Evolutionary conservation across 2,329 filamentous ascomycete species (phyloP).

Genomic region (Fusarium sp.): DNA sequence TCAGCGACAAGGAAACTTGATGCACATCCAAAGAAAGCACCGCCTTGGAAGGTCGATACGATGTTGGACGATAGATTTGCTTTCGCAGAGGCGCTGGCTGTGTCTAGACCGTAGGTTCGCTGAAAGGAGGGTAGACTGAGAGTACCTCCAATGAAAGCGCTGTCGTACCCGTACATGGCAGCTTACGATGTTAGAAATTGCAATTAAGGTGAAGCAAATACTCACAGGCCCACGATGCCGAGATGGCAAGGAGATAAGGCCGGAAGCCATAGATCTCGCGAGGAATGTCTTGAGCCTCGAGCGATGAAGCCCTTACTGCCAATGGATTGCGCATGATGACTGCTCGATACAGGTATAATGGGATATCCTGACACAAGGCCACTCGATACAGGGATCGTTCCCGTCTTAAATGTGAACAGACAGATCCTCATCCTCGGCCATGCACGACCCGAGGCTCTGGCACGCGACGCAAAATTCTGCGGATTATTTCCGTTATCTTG

Average conservation of each 20-base stretch:
- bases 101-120: neutral
- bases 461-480: neutral
- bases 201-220: rapidly evolving
- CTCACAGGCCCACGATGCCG: neutral
- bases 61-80: neutral
- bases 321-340: neutral
- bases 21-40: neutral
- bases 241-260: neutral
- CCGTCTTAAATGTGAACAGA: neutral
- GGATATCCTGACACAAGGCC: rapidly evolving
- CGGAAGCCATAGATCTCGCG: neutral
- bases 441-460: neutral
- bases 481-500: neutral
- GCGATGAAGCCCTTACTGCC: neutral
- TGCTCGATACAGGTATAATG: rapidly evolving
- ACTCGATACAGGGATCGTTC: neutral
- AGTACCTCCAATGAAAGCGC: neutral
- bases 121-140: neutral
- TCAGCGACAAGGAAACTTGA: neutral
- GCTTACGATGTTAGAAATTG: neutral
- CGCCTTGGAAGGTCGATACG: neutral
- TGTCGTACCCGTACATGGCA: neutral
- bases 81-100: neutral
- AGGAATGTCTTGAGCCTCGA: neutral
- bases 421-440: neutral